Evolutionary conservation across 1,284 basidiomycete genomes (phyloP).

Genomic region (Tilletia indica): DNA sequence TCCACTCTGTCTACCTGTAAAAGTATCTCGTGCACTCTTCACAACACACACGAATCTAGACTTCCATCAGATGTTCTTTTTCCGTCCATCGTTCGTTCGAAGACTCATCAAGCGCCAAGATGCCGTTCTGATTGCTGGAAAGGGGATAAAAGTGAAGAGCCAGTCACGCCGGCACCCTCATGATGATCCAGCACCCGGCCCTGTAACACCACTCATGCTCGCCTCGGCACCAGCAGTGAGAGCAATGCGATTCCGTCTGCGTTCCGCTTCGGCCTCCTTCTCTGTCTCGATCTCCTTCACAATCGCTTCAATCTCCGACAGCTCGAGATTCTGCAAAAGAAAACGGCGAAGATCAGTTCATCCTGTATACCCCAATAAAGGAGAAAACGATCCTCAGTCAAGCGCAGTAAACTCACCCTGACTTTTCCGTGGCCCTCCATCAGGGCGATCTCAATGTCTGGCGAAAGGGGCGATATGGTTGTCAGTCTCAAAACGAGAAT

Average conservation of each 20-base stretch:
- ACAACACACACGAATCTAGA: no score
- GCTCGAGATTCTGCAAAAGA: conserved; percentile 38
- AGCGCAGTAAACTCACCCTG: conserved; percentile 26
- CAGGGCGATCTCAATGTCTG: conserved; percentile 52
- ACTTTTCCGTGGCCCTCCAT: conserved; percentile 51
- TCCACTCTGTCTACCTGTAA: no score
- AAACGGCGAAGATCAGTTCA: background rate
- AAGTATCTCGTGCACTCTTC: no score
- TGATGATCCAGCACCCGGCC: conserved; percentile 9
- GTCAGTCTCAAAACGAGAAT: background rate
- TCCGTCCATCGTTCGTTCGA: no score
- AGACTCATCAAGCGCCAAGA: no score
- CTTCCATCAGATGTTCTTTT: no score
- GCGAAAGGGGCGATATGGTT: background rate
- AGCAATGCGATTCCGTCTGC: conserved; percentile 50
- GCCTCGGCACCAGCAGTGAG: conserved; percentile 53
- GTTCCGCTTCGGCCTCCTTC: conserved; percentile 54
- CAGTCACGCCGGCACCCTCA: background rate
- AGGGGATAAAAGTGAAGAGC: no score
- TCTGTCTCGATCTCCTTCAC: conserved; percentile 52
- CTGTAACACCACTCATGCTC: conserved; percentile 31
- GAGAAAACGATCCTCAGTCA: no score
- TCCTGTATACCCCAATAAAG: background rate
- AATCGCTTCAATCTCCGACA: conserved; percentile 50
- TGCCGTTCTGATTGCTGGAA: no score